Base-by-base conservation (phyloP, 345 rosid genomes). In the Moringa oleifera region DNA sequence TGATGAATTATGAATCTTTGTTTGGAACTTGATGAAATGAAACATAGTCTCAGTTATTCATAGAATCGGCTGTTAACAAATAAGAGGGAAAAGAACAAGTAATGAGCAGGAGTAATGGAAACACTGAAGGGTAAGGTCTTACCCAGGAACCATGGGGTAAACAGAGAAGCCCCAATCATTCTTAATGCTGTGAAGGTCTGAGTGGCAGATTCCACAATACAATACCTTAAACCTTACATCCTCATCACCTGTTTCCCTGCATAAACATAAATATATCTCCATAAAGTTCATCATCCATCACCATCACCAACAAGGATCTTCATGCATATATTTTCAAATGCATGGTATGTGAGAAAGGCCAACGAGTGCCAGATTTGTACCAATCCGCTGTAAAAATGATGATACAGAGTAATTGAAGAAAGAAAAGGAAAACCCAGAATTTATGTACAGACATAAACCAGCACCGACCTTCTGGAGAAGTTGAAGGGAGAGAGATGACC, bases 141-240 rank as follows among this genome's bases (percentile, higher is more conserved):
- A 83, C 96, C 96, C 96, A 1, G 96, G 96, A 61, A 84, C 83
- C 33, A 88, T 20, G 45, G 96, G 96, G 53, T 81, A 88, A 0
- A 20, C 45, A 61, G 85, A 65, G 19, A 55, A 9, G 49, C 83
- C 82, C 83, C 86, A 86, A 0, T 82, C 88, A 21, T 86, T 83
- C 68, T 61, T 83, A 51, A 73, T 3, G 51, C 51, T 58, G 53
- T 80, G 88, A 16, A 83, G 80, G 60, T 88, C 96, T 18, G 76
- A 57, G 68, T 88, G 92, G 66, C 96, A 88, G 22, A 88, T 79
- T 62, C 96, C 96, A 71, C 96, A 89, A 37, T 73, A 81, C 45
- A 83, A 8, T 46, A 86, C 83, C 57, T 81, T 86, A 41, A 89
- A 69, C 59, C 62, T 72, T 69, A 89, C 86, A 53, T 89, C 96